These are phyloP conservation scores for Cutaneotrichosporon sp. DNA, from an alignment of 1,284 basidiomycete species.

Conservation along the genomic window DNA sequence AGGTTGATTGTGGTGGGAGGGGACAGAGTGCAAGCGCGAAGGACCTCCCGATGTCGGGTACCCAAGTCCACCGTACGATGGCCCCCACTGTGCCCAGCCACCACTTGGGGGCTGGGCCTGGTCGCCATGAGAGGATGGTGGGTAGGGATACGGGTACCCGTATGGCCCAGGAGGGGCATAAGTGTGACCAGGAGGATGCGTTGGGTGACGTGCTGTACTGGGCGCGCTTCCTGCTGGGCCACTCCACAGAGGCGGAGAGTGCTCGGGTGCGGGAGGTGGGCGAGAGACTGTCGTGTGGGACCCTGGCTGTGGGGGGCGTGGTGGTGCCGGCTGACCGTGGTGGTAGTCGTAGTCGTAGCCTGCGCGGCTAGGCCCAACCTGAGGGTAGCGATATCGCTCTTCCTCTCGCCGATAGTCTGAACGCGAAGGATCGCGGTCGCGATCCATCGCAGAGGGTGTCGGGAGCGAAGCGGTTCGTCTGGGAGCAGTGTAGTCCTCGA, in stretches of 20 bases:
- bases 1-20: neutral
- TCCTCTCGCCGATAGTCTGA: neutral
- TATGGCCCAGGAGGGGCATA: neutral
- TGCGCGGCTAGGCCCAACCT: neutral
- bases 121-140: neutral
- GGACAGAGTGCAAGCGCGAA: neutral
- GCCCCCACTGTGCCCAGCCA: conserved; percentile 12
- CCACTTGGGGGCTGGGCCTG: neutral
- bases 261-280: neutral
- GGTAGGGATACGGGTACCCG: conserved; percentile 1
- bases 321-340: neutral
- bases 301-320: neutral
- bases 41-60: neutral
- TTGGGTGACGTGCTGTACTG: neutral
- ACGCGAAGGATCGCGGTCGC: neutral
- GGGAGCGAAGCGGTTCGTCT: neutral
- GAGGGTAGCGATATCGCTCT: neutral
- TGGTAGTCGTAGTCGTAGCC: neutral
- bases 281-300: neutral
- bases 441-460: neutral
- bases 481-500: neutral
- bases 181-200: neutral
- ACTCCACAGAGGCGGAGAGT: neutral
- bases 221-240: neutral
- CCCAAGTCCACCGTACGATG: neutral